A percentile compares a stretch with the other conserved stretches of the same genome.
Conservation (phyloP, 306 rosid species). For the Pterocarpus macrocarpus region DNA sequence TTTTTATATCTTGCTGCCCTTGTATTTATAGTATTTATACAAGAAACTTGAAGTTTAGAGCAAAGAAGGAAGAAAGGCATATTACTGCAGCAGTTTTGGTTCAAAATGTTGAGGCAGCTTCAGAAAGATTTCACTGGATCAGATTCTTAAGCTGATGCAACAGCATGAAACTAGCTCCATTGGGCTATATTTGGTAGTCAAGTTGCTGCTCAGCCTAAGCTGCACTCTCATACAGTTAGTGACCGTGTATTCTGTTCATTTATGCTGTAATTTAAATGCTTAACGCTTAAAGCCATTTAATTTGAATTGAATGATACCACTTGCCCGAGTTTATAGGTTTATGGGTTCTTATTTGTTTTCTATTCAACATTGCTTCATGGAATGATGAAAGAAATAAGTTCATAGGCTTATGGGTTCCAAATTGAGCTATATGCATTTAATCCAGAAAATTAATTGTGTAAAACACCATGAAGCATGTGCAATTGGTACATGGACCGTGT, state of each 20-base stretch:
- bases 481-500: no score
- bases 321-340: slow-evolving; percentile 26
- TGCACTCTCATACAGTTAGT: slow-evolving; percentile 11
- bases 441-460: neutral
- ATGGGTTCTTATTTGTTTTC: neutral
- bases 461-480: neutral
- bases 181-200: slow-evolving; percentile 22
- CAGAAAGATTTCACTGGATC: slow-evolving; percentile 34
- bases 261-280: slow-evolving; percentile 43
- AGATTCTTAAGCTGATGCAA: slow-evolving; percentile 26
- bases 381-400: neutral
- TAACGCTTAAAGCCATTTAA: neutral
- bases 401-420: neutral
- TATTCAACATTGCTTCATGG: neutral
- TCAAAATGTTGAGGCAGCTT: slow-evolving; percentile 40
- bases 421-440: neutral
- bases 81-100: slow-evolving; percentile 39
- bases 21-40: slow-evolving; percentile 32
- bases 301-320: slow-evolving; percentile 28
- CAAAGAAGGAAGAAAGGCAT: slow-evolving; percentile 34
- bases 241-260: slow-evolving; percentile 32
- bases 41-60: slow-evolving; percentile 21
- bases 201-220: slow-evolving; percentile 1
- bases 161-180: slow-evolving; percentile 26
- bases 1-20: slow-evolving; percentile 49